These are phyloP conservation scores for Pyrus betulifolia DNA, from an alignment of 306 rosid species.

Conservation along the genomic window DNA sequence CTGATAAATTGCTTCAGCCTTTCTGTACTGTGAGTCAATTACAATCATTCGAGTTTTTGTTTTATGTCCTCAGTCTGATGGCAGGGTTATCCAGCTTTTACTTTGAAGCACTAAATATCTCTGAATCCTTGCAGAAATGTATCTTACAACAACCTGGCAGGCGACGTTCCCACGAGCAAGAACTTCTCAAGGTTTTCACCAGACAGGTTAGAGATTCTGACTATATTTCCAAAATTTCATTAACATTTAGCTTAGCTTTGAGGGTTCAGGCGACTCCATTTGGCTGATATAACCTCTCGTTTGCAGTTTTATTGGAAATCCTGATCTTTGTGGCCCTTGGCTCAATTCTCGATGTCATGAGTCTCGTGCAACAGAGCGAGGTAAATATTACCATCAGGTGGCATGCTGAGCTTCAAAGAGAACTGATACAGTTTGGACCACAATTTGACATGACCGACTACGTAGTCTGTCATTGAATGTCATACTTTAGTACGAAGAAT, in stretches of 20 bases:
- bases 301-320: slow-evolving; percentile 83
- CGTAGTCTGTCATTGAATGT: background rate
- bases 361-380: slow-evolving; percentile 58
- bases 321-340: slow-evolving; percentile 84
- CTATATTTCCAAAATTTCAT: background rate
- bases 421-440: background rate
- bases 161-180: slow-evolving; percentile 76
- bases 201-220: slow-evolving; percentile 53
- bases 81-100: background rate
- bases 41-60: background rate
- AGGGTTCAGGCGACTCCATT: background rate
- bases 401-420: background rate
- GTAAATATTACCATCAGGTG: slow-evolving; percentile 19
- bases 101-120: background rate
- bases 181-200: slow-evolving; percentile 83
- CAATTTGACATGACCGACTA: background rate
- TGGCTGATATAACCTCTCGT: slow-evolving; percentile 9
- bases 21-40: slow-evolving; percentile 50
- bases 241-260: background rate
- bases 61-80: background rate
- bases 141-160: slow-evolving; percentile 74
- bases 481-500: background rate
- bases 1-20: slow-evolving; percentile 76
- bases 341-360: slow-evolving; percentile 53
- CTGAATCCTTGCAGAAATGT: slow-evolving; percentile 56